Evolutionary conservation across 2,329 filamentous ascomycete species (phyloP), one percentile per base, ranked within the genome.

Genomic region (Fusarium graminum): DNA sequence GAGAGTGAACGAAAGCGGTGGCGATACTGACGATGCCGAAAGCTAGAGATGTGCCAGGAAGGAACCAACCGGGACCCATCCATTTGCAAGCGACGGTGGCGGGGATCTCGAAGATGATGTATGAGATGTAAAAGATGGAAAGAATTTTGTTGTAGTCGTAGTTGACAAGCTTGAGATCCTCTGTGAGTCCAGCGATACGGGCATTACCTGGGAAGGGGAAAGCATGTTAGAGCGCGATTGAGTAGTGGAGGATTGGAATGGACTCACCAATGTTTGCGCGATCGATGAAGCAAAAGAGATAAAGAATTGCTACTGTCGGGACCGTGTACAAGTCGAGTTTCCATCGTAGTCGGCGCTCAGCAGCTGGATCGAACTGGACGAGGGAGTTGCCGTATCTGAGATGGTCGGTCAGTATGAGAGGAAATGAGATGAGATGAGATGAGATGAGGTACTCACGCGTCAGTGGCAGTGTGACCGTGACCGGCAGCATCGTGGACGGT

Each of bases 261-360:
- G 9, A 65, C 79, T 72, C 72, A 88, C 89, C 90, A 36, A 92
- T 89, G 63, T 92, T 92, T 25, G 89, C 88, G n/a, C 90, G 83
- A 69, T 92, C 90, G 65, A 92, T 91, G 76, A 91, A 92, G 77
- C 89, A 91, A 71, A 92, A 91, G 0, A 92, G 81, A 69, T 92
- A 92, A 5, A 92, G 78, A 1, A 91, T 57, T 0, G 88, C 79
- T 0, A 91, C 88, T 0, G 87, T 90, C 0, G 90, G 90, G 0
- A 92, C 80, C 42, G 91, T 85, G 68, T 81, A 85, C 7, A 90
- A 68, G 69, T 92, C 90, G 45, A 92, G 87, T 74, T 92, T 92
- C 70, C 78, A 77, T 9, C 88, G 80, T 25, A 92, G 79, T 50
- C 80, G 83, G 9, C 81, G 75, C 72, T 91, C 90, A 3, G 85